Evolutionary conservation across 352 stramenopile species (phyloP).

Genomic region (Peronospora farinosa): DNA sequence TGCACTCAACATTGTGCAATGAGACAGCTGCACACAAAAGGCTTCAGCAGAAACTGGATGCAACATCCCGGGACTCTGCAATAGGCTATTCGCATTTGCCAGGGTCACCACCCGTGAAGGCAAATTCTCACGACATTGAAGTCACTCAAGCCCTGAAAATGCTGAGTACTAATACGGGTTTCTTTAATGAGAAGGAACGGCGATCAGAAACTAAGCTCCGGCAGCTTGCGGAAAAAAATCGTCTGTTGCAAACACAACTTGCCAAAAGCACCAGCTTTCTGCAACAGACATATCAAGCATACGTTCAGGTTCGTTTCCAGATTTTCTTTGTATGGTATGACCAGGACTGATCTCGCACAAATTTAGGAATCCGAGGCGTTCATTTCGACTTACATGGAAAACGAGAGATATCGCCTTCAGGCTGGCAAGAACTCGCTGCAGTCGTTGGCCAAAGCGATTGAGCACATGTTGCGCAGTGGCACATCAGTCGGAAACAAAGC

Average conservation of each 20-base stretch:
- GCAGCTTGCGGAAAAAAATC: slow-evolving; percentile 44
- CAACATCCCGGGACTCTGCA: slow-evolving; percentile 41
- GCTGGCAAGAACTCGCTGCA: slow-evolving; percentile 74
- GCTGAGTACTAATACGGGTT: slow-evolving; percentile 23
- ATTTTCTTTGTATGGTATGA: not conserved
- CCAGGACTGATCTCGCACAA: not conserved
- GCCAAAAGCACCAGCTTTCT: slow-evolving; percentile 31
- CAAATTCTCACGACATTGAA: slow-evolving; percentile 23
- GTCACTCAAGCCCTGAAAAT: slow-evolving; percentile 25
- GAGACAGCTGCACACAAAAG: slow-evolving; percentile 44
- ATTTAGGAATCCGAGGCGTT: slow-evolving; percentile 65
- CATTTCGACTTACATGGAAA: slow-evolving; percentile 79
- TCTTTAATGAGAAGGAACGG: slow-evolving; percentile 34
- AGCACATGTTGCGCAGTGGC: slow-evolving; percentile 48
- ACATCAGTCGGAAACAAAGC: slow-evolving; percentile 32
- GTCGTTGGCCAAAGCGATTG: slow-evolving; percentile 60
- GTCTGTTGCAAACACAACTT: slow-evolving; percentile 31
- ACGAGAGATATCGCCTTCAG: slow-evolving; percentile 80
- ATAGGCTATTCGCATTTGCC: slow-evolving; percentile 26
- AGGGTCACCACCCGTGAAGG: slow-evolving; percentile 15
- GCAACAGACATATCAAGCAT: slow-evolving; percentile 42
- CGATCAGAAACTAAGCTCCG: slow-evolving; percentile 40
- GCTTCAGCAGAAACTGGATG: slow-evolving; percentile 56
- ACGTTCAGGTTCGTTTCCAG: slow-evolving; percentile 47
- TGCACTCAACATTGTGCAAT: slow-evolving; percentile 38